phyloP scores from a whole-genome alignment of 345 rosid species.

The Turritis glabra region DNA sequence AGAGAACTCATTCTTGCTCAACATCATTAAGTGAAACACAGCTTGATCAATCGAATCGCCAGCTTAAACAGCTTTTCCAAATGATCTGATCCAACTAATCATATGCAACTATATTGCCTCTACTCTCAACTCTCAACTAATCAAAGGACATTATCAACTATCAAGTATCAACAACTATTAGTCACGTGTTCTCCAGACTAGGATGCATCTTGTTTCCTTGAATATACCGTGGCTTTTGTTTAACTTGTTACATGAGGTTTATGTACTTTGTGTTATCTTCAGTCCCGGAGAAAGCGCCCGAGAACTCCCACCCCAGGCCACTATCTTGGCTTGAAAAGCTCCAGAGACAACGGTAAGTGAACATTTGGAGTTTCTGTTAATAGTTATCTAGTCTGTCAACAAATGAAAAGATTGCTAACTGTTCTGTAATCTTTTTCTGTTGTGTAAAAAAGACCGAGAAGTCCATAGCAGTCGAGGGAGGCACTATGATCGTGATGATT shows the following conservation, averaged over 20 bases:
- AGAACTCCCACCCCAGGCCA: constrained; percentile 99
- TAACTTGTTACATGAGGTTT: constrained; percentile 23
- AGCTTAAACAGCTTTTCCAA: constrained; percentile 94
- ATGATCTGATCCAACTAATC: constrained; percentile 89
- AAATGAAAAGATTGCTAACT: background rate
- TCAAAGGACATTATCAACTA: constrained; percentile 80
- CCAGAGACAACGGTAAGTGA: constrained; percentile 68
- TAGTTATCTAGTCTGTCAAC: background rate
- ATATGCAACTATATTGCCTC: constrained; percentile 73
- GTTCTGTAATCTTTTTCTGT: background rate
- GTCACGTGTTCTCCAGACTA: constrained; percentile 45
- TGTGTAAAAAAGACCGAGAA: constrained; percentile 34
- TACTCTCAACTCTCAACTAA: constrained; percentile 66
- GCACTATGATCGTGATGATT: constrained; percentile 61
- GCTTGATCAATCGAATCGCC: constrained; percentile 81
- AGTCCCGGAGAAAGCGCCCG: constrained; percentile 97
- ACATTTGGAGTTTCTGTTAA: background rate
- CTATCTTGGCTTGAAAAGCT: constrained; percentile 92
- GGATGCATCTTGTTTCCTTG: constrained; percentile 34
- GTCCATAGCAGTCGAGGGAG: constrained; percentile 64
- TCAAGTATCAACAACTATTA: constrained; percentile 70
- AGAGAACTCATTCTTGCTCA: constrained; percentile 57
- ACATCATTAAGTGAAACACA: constrained; percentile 80
- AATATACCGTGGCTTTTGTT: background rate
- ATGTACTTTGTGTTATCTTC: constrained; percentile 43